phyloP scores from a whole-genome alignment of 1,284 basidiomycete genomes.

The Gomphus bonarii region DNA sequence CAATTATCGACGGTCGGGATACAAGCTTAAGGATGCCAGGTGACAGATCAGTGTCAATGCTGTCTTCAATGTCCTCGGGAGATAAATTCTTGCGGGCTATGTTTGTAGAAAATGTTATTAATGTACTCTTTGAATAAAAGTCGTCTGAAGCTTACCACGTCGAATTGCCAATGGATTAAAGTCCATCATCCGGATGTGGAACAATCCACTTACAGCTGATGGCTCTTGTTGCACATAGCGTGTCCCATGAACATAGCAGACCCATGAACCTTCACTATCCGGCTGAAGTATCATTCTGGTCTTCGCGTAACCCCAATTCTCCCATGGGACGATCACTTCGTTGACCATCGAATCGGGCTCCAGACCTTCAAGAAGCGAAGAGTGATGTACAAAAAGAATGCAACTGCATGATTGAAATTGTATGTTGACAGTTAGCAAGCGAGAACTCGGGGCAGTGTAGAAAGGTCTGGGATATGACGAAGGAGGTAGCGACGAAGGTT shows the following conservation, averaged over 20 bases:
- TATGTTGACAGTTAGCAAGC: constrained; percentile 39
- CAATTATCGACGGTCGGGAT: neutral
- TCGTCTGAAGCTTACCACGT: constrained; percentile 15
- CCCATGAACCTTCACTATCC: constrained; percentile 35
- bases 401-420: constrained; percentile 23
- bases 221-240: constrained; percentile 26
- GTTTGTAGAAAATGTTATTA: neutral
- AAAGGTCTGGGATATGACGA: constrained; percentile 33
- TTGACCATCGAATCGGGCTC: neutral
- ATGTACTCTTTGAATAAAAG: neutral
- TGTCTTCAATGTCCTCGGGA: neutral
- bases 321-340: constrained; percentile 30
- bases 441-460: constrained; percentile 30
- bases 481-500: constrained; percentile 18
- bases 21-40: neutral
- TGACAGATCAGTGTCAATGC: neutral
- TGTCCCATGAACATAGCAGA: constrained; percentile 49
- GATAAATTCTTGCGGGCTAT: neutral
- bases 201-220: constrained; percentile 5
- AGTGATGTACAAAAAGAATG: constrained; percentile 39
- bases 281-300: constrained; percentile 30
- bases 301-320: constrained; percentile 39
- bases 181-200: constrained; percentile 33
- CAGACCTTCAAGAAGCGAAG: constrained; percentile 30
- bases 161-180: constrained; percentile 38